Conservation (phyloP, 225 moss, liverwort and hornwort species). For the Marchantia polymorpha region DNA sequence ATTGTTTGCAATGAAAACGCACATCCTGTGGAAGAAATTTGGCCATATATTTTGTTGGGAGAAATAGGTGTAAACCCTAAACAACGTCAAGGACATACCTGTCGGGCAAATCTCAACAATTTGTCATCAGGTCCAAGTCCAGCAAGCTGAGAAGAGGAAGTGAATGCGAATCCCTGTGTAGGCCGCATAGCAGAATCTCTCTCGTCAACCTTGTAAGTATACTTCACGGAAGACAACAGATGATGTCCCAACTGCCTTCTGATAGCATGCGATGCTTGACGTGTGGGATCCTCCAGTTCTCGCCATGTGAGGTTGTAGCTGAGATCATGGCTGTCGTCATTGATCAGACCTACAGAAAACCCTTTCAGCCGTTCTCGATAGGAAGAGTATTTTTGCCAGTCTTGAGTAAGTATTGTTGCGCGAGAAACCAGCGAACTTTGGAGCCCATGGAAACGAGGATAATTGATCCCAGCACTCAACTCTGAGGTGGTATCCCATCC, state of each 20-base stretch:
- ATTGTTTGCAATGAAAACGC: no score
- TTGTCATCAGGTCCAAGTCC: slow-evolving; percentile 87
- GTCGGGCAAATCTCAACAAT: slow-evolving; percentile 90
- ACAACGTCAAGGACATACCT: slow-evolving; percentile 45
- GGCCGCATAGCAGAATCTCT: slow-evolving; percentile 91
- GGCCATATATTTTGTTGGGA: no score
- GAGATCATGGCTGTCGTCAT: slow-evolving; percentile 84
- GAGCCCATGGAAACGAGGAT: slow-evolving; percentile 82
- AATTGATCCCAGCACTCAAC: slow-evolving; percentile 81
- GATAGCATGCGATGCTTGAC: slow-evolving; percentile 79
- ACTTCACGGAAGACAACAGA: slow-evolving; percentile 85
- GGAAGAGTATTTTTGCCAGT: slow-evolving; percentile 94
- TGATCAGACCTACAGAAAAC: slow-evolving; percentile 75
- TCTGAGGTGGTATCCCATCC: slow-evolving; percentile 97
- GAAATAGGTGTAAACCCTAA: background rate
- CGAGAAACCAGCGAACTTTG: slow-evolving; percentile 77
- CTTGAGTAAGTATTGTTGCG: slow-evolving; percentile 85
- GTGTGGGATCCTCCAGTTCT: slow-evolving; percentile 85
- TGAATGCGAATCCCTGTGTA: slow-evolving; percentile 73
- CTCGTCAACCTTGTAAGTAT: slow-evolving; percentile 78
- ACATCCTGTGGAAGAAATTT: no score
- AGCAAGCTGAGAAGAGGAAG: slow-evolving; percentile 91
- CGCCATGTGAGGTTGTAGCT: slow-evolving; percentile 98
- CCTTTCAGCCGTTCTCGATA: slow-evolving; percentile 87
- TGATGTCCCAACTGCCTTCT: slow-evolving; percentile 90